phyloP scores from a whole-genome alignment of 2,329 filamentous ascomycete species.

The Alternaria gansuensis region DNA sequence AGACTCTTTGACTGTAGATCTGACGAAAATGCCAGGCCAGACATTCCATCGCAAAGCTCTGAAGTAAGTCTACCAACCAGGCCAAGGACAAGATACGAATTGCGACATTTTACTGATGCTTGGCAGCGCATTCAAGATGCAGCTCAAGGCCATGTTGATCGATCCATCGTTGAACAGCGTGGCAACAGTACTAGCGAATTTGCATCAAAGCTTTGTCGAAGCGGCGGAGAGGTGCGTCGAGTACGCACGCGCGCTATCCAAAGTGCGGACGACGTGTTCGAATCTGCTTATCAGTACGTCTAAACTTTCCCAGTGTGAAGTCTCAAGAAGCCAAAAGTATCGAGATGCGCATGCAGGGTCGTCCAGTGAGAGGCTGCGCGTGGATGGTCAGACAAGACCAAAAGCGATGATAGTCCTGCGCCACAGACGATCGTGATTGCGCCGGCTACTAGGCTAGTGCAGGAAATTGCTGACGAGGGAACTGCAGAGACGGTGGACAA shows the following conservation, averaged over 20 bases:
- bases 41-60: conserved; percentile 83
- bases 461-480: conserved; percentile 30
- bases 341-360: conserved; percentile 21
- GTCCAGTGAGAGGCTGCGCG: conserved; percentile 22
- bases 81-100: conserved; percentile 3
- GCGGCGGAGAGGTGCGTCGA: conserved; percentile 77
- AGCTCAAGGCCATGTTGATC: conserved; percentile 84
- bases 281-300: conserved; percentile 68
- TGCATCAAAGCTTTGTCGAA: conserved; percentile 78
- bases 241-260: conserved; percentile 68
- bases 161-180: conserved; percentile 80
- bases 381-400: conserved; percentile 24
- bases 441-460: conserved; percentile 17
- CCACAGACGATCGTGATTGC: conserved; percentile 28
- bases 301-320: conserved; percentile 16
- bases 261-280: conserved; percentile 64
- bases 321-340: conserved; percentile 15
- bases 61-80: conserved; percentile 59
- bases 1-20: conserved; percentile 82
- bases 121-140: conserved; percentile 75
- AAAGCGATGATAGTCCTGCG: conserved; percentile 22
- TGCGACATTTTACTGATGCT: conserved; percentile 27
- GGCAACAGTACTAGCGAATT: conserved; percentile 73
- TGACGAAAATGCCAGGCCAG: conserved; percentile 74
- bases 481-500: conserved; percentile 69